A percentile compares a stretch with the other conserved stretches of the same genome.
Conservation (phyloP, 148 eudicot genomes). For the Rhododendron griersonianum region DNA sequence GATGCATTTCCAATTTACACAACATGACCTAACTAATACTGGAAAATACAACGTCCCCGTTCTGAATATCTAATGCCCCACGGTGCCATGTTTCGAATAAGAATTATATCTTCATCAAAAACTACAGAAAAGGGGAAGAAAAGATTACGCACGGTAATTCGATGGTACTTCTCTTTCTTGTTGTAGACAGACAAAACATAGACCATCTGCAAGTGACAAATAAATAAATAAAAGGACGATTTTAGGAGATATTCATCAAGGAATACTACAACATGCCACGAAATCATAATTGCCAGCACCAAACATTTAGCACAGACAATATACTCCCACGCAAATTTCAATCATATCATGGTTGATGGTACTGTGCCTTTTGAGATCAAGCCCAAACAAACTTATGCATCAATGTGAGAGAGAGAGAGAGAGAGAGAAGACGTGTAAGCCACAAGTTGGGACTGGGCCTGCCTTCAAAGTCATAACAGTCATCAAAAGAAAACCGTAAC, state of each 20-base stretch:
- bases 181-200: slow-evolving; percentile 92
- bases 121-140: background rate
- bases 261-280: background rate
- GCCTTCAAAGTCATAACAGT: background rate
- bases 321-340: background rate
- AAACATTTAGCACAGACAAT: background rate
- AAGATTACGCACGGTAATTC: slow-evolving; percentile 66
- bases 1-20: background rate
- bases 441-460: background rate
- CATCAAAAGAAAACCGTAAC: background rate
- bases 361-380: background rate
- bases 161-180: slow-evolving; percentile 91
- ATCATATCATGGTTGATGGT: background rate
- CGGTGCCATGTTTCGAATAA: background rate
- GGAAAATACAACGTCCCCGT: background rate
- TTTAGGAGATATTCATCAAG: background rate
- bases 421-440: background rate
- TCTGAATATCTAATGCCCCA: background rate
- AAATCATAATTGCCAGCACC: background rate
- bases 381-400: background rate
- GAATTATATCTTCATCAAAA: background rate
- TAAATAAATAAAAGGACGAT: background rate
- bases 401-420: background rate
- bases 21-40: background rate
- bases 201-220: slow-evolving; percentile 70